Conservation (phyloP, 495 filamentous ascomycete genomes). For the Hyaloscypha bicolor region DNA sequence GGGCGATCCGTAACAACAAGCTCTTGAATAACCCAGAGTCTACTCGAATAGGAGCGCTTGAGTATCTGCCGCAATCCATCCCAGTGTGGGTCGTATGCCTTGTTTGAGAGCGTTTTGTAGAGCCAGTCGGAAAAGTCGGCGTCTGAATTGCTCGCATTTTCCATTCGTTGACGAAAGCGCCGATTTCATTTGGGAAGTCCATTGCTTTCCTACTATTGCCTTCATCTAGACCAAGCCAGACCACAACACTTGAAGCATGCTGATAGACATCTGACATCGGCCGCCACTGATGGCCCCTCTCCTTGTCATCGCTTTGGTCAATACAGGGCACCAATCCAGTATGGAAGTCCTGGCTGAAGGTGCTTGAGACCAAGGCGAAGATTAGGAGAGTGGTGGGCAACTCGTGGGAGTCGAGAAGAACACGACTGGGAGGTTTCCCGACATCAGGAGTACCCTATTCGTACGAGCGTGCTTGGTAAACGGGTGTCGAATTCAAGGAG, state of each 20-base stretch:
- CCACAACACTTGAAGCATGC: constrained; percentile 23
- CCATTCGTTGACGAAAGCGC: neutral
- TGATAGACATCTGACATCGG: constrained; percentile 34
- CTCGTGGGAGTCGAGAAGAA: constrained; percentile 14
- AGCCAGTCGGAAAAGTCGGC: neutral
- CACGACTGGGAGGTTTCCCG: neutral
- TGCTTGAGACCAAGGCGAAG: constrained; percentile 12
- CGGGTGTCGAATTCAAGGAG: constrained; percentile 6
- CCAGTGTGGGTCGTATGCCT: neutral
- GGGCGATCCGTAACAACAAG: constrained; percentile 5
- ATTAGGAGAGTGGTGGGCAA: constrained; percentile 12
- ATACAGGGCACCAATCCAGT: constrained; percentile 38
- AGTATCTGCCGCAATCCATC: constrained; percentile 1
- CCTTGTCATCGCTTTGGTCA: constrained; percentile 32
- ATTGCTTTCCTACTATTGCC: neutral
- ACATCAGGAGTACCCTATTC: constrained; percentile 19
- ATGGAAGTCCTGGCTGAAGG: constrained; percentile 10
- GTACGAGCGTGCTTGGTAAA: constrained; percentile 25
- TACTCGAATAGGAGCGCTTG: constrained; percentile 9
- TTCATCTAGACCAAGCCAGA: neutral
- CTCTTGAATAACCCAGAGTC: constrained; percentile 21
- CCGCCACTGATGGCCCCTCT: constrained; percentile 31
- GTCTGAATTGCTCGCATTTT: neutral
- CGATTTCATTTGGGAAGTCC: neutral
- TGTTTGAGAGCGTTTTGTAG: neutral